phyloP scores from a whole-genome alignment of 176 grass and related monocot genomes.

The Thinopyrum elongatum region DNA sequence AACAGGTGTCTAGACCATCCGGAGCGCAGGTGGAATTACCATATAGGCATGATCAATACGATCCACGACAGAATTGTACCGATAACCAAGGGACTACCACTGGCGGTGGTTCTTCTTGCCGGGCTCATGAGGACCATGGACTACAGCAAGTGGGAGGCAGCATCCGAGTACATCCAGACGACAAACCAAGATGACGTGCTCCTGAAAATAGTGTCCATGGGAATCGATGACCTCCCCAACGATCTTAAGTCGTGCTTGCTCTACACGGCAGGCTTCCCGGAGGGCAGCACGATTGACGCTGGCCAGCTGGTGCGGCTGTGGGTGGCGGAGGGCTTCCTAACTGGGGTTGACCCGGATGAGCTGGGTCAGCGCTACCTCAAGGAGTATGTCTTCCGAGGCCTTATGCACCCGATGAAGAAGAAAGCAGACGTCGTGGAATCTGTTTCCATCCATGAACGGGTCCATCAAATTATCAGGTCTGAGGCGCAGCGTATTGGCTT shows the following conservation, averaged over 20 bases:
- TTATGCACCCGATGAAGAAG: neutral
- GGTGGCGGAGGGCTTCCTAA: neutral
- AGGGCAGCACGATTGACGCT: neutral
- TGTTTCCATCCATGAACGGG: neutral
- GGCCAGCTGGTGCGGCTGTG: neutral
- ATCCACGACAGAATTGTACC: neutral
- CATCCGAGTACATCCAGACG: neutral
- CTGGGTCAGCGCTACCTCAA: neutral
- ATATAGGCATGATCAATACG: neutral
- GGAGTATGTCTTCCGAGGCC: neutral
- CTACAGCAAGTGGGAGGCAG: neutral
- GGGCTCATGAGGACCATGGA: constrained; percentile 2
- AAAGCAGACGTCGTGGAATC: neutral
- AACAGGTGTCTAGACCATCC: too few relatives aligned
- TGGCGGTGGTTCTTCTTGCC: too few relatives aligned
- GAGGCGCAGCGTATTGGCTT: neutral
- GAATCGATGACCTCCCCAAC: constrained; percentile 10
- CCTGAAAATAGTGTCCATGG: neutral
- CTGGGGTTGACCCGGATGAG: neutral
- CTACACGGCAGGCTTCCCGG: neutral
- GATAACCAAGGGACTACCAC: too few relatives aligned
- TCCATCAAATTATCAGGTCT: neutral
- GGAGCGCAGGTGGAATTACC: too few relatives aligned
- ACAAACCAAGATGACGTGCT: neutral
- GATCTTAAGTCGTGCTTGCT: neutral